Conservation (phyloP, 2,329 filamentous ascomycete genomes). For the Cadophora malorum region DNA sequence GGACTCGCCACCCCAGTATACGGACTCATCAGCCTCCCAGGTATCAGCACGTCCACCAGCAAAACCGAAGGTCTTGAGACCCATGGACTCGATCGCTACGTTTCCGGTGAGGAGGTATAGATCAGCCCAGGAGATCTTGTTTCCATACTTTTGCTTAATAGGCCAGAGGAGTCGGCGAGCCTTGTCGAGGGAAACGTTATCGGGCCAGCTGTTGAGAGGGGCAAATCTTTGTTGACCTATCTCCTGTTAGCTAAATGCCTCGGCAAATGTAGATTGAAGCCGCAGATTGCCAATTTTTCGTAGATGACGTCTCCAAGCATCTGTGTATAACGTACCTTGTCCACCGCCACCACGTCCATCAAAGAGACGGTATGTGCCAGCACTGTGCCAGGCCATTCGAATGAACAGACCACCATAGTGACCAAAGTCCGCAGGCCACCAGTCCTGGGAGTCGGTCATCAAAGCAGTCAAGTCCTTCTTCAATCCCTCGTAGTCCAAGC, state of each 20-base stretch:
- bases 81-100: conserved; percentile 79
- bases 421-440: conserved; percentile 83
- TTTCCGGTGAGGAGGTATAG: conserved; percentile 75
- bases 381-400: conserved; percentile 82
- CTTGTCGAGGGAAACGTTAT: conserved; percentile 81
- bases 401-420: conserved; percentile 83
- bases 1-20: conserved; percentile 78
- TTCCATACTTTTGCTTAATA: conserved; percentile 84
- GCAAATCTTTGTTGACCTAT: conserved; percentile 74
- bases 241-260: conserved; percentile 10
- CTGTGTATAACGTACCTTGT: conserved; percentile 49
- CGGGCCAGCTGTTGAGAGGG: conserved; percentile 82
- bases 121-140: conserved; percentile 83
- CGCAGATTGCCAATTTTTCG: conserved; percentile 40
- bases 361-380: conserved; percentile 77
- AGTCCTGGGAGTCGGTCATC: conserved; percentile 81
- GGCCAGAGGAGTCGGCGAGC: conserved; percentile 80
- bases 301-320: background rate
- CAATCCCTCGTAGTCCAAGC: conserved; percentile 70
- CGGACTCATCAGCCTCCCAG: conserved; percentile 77
- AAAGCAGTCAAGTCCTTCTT: conserved; percentile 76
- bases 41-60: conserved; percentile 74
- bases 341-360: conserved; percentile 80
- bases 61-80: conserved; percentile 76
- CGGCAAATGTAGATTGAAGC: background rate